phyloP scores from a whole-genome alignment of 805 yeast genomes.

The Clavispora phyllophila region DNA sequence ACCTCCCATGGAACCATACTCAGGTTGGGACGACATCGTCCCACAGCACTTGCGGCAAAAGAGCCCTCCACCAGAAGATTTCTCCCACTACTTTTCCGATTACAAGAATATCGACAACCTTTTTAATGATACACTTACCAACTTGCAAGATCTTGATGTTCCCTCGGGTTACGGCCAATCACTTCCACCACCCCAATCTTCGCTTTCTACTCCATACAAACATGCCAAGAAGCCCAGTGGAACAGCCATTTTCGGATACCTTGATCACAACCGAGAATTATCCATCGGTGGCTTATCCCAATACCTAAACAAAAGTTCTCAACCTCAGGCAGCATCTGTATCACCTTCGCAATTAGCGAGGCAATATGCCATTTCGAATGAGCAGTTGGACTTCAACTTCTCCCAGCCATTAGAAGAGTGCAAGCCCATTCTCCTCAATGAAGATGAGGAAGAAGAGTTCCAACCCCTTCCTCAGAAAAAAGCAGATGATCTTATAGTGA shows the following conservation, averaged over 20 bases:
- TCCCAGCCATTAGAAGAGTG: slow-evolving; percentile 14
- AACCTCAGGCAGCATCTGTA: slow-evolving; percentile 20
- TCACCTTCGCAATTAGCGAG: slow-evolving; percentile 23
- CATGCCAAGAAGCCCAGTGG: slow-evolving; percentile 70
- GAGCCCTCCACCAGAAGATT: slow-evolving; percentile 52
- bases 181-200: slow-evolving; percentile 17
- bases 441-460: slow-evolving; percentile 22
- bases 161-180: slow-evolving; percentile 38
- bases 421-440: slow-evolving; percentile 22
- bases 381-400: slow-evolving; percentile 15
- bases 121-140: slow-evolving; percentile 51
- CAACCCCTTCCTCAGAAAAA: slow-evolving; percentile 3
- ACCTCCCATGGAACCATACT: slow-evolving; percentile 16
- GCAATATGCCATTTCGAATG: slow-evolving; percentile 6
- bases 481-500: slow-evolving; percentile 41
- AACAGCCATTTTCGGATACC: slow-evolving; percentile 74
- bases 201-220: slow-evolving; percentile 8
- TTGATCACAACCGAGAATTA: slow-evolving; percentile 57
- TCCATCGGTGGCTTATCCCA: slow-evolving; percentile 49
- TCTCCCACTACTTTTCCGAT: slow-evolving; percentile 40
- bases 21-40: slow-evolving; percentile 28
- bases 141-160: slow-evolving; percentile 60
- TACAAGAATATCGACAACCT: slow-evolving; percentile 51
- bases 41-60: slow-evolving; percentile 16
- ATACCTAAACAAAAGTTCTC: slow-evolving; percentile 8